Evolutionary conservation across 805 yeast species (phyloP), one percentile per base, ranked within the genome.

Genomic region (Vanderwaltozyma tropicalis): DNA sequence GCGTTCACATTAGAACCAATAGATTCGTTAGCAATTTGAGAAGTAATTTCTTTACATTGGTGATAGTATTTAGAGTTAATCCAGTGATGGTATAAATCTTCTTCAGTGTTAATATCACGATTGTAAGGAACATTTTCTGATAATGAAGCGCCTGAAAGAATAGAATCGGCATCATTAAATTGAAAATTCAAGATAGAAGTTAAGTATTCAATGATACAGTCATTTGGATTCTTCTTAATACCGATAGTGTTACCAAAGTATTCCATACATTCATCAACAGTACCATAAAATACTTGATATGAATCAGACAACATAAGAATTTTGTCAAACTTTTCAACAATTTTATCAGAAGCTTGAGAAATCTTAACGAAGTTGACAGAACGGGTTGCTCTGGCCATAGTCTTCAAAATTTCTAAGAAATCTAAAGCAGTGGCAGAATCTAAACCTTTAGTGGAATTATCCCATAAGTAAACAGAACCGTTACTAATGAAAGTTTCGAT

Each of bases 121-220:
- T 35, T 44, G 22, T 38, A 36, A n/a, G 13, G 52, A 46, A 47
- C 72, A 72, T 41, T 73, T 75, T 26, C 55, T 16, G 14, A 11
- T 10, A 28, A 26, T 31, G 34, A 27, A 20, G 25, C 32, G 16
- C 20, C 19, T 14, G 41, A 38, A n/a, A 28, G 7, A 8, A 20
- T 16, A 6, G 12, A 5, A 5, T 35, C 33, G 17, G 7, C 12
- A 2, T 35, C 33, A 15, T 35, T 32, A 26, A 45, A 42, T 35
- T 49, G 51, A 16, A 43, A 46, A 49, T 74, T 76, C 19, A 80
- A 72, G 38, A 76, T 63, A 3, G 79, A 67, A 14, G 81, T 76
- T 44, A 77, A 62, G 52, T 62, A 77, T 52, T 77, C 83, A n/a
- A 78, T 71, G 31, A 79, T 74, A 25, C 80, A 72, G 52, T 74